Percentiles rank a stretch among this genome's conserved stretches.
phyloP scores from a whole-genome alignment of 208 protist species.

The Strigomonas galati region DNA sequence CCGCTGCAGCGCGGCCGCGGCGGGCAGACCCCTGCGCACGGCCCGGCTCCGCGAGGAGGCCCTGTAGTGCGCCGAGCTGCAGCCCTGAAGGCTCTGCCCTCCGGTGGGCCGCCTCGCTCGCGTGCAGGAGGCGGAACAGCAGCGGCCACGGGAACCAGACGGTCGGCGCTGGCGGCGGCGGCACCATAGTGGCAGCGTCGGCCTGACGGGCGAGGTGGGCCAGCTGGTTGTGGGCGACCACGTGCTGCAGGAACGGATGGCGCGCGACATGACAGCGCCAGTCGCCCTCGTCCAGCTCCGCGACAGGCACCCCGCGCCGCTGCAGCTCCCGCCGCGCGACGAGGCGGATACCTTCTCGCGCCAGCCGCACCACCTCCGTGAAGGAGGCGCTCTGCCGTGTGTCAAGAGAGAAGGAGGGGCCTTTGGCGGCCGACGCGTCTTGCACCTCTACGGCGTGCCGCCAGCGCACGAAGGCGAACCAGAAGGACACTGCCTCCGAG shows the following conservation, averaged over 20 bases:
- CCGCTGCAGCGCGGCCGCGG: conserved; percentile 8
- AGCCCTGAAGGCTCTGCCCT: not conserved
- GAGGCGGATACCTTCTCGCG: conserved; percentile 14
- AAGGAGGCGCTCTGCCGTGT: conserved; percentile 10
- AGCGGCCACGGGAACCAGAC: not conserved
- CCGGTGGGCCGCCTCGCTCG: not conserved
- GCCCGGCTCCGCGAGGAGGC: not conserved
- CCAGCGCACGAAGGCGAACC: not conserved
- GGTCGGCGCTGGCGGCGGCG: not conserved
- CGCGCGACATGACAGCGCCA: conserved; percentile 22
- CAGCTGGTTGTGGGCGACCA: conserved; percentile 52
- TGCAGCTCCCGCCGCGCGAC: too few species aligned
- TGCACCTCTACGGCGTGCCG: conserved; percentile 8
- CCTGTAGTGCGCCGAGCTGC: conserved; percentile 5
- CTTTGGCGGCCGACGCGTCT: not conserved
- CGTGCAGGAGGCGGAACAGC: not conserved
- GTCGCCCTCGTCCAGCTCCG: not conserved
- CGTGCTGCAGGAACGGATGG: conserved; percentile 43
- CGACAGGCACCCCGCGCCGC: too few species aligned
- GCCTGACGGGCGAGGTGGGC: not conserved
- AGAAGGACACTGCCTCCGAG: not conserved
- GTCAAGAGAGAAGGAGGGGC: not conserved
- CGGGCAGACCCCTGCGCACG: not conserved
- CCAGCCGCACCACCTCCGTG: conserved; percentile 18
- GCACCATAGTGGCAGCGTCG: not conserved